phyloP scores from a whole-genome alignment of 2,329 filamentous ascomycete genomes.

The Aspergillus viridinutans region DNA sequence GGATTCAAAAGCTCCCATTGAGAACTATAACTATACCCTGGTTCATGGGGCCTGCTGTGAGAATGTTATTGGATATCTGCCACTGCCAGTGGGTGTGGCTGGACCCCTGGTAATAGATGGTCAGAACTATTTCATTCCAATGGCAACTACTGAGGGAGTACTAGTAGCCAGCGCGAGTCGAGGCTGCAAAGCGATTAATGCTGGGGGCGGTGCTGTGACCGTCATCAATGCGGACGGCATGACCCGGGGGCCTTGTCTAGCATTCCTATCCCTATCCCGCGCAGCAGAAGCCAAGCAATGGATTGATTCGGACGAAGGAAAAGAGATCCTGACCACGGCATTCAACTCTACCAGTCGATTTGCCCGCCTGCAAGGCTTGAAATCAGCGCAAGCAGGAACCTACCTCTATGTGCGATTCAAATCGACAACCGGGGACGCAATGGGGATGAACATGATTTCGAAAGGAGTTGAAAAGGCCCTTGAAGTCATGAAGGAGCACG shows the following conservation, averaged over 20 bases:
- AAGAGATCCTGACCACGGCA: constrained; percentile 77
- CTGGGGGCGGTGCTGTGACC: constrained; percentile 86
- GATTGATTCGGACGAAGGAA: constrained; percentile 87
- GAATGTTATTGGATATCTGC: constrained; percentile 95
- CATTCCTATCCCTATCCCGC: constrained; percentile 82
- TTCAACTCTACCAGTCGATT: constrained; percentile 98
- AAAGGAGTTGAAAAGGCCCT: constrained; percentile 97
- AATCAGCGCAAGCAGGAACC: constrained; percentile 88
- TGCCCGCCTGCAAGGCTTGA: constrained; percentile 81
- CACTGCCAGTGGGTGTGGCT: constrained; percentile 88
- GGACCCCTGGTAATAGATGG: constrained; percentile 92
- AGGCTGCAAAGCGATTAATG: constrained; percentile 96
- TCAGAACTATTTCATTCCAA: constrained; percentile 92
- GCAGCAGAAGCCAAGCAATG: constrained; percentile 92
- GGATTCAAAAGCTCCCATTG: constrained; percentile 78
- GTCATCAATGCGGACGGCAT: constrained; percentile 92
- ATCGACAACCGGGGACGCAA: constrained; percentile 95
- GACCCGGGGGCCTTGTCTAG: constrained; percentile 92
- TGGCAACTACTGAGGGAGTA: constrained; percentile 98
- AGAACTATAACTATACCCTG: constrained; percentile 90
- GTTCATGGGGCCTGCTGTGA: constrained; percentile 97
- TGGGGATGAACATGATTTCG: constrained; percentile 99
- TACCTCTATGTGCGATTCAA: constrained; percentile 98
- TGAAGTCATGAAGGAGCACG: constrained; percentile 80
- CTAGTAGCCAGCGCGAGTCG: constrained; percentile 89